Evolutionary conservation across 352 stramenopile genomes (phyloP).

Genomic region (Phytopythium ostracodes): DNA sequence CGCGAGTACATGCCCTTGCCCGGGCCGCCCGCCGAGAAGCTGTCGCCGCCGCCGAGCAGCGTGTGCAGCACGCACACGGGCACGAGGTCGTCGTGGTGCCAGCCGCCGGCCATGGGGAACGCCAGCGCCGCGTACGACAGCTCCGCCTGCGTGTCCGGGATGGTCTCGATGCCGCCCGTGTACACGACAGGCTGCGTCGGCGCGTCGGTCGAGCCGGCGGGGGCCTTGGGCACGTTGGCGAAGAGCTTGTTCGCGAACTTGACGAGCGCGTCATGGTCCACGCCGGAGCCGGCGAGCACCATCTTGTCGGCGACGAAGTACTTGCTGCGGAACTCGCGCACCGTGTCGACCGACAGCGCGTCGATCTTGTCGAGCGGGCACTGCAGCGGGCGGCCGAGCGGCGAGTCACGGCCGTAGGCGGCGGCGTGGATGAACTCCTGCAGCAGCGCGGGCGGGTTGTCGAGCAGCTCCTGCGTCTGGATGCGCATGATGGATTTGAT

Average conservation of each 20-base stretch:
- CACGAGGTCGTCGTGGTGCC: constrained; percentile 96
- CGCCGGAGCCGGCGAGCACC: constrained; percentile 90
- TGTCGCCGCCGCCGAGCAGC: constrained; percentile 96
- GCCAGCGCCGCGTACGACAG: constrained; percentile 92
- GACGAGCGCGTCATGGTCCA: constrained; percentile 94
- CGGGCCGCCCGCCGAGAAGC: constrained; percentile 98
- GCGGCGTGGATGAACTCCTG: constrained; percentile 86
- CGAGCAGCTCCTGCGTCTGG: constrained; percentile 91
- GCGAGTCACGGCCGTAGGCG: constrained; percentile 70
- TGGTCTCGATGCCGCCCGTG: constrained; percentile 57
- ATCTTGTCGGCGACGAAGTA: constrained; percentile 90
- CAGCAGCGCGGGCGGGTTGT: constrained; percentile 79
- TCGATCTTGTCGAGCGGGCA: constrained; percentile 81
- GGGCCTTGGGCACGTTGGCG: constrained; percentile 32
- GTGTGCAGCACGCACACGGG: constrained; percentile 97
- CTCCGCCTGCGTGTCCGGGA: constrained; percentile 61
- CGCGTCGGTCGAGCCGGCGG: constrained; percentile 12
- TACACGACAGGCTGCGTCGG: constrained; percentile 49
- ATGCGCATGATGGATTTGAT: constrained; percentile 94
- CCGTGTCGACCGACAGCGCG: constrained; percentile 60
- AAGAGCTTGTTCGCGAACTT: constrained; percentile 91
- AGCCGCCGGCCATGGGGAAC: constrained; percentile 95
- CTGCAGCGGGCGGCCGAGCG: constrained; percentile 78
- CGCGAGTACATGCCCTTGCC: constrained; percentile 99
- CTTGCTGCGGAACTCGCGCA: constrained; percentile 63